Evolutionary conservation across 345 rosid species (phyloP).

Genomic region (Gossypium raimondii): DNA sequence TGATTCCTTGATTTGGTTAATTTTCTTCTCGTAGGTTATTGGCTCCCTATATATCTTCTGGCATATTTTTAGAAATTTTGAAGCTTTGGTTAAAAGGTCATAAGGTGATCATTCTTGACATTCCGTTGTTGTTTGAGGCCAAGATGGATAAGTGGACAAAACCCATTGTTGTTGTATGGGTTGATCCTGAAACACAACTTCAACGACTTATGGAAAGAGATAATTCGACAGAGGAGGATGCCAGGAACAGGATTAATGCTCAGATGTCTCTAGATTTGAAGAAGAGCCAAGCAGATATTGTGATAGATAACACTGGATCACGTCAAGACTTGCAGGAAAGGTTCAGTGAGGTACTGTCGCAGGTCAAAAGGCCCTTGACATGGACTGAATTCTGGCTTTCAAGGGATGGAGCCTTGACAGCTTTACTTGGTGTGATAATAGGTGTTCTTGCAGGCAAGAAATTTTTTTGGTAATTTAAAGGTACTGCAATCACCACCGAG

Average conservation of each 20-base stretch:
- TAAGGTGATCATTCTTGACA: constrained; percentile 68
- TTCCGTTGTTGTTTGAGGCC: constrained; percentile 80
- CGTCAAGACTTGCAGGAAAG: constrained; percentile 59
- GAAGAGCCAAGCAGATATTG: constrained; percentile 64
- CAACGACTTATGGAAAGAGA: constrained; percentile 73
- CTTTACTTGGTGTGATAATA: constrained; percentile 36
- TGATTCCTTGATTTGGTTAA: constrained; percentile 1
- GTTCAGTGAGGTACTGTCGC: constrained; percentile 44
- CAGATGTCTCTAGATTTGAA: constrained; percentile 79
- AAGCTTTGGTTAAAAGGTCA: constrained; percentile 71
- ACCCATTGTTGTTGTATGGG: constrained; percentile 72
- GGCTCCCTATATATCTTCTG: constrained; percentile 79
- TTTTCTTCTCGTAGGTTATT: constrained; percentile 44
- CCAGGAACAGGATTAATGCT: constrained; percentile 70
- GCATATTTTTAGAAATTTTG: constrained; percentile 56
- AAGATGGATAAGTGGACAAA: constrained; percentile 86
- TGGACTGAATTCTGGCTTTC: constrained; percentile 85
- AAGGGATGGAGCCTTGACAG: constrained; percentile 62
- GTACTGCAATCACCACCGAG: neutral
- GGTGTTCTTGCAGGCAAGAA: constrained; percentile 50
- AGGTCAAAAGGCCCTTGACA: constrained; percentile 62
- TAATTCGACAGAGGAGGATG: constrained; percentile 55
- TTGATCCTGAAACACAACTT: constrained; percentile 69
- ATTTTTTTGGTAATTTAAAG: constrained; percentile 16
- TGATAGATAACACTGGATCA: constrained; percentile 71